Base-by-base conservation (phyloP, 2,329 filamentous ascomycete genomes). In the Ophiostoma sp. region DNA sequence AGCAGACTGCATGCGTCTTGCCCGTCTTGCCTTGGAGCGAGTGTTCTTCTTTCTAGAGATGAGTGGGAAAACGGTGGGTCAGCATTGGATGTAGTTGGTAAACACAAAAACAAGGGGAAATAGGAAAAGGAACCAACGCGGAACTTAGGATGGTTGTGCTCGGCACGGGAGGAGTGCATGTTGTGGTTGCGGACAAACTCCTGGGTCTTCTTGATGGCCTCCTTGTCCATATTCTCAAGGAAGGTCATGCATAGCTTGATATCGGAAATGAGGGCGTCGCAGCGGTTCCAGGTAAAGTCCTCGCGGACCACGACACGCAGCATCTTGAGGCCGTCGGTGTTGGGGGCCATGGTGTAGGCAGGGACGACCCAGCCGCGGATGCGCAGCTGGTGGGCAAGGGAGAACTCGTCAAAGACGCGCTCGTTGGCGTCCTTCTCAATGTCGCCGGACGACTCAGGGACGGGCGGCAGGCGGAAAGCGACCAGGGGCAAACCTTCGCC, bases 321-420 rank as follows among this genome's bases (percentile, higher is more conserved):
- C 88, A 98, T 91, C 87, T 97, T 97, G 79, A 98, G 87, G 76
- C 90, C 85, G 72, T 93, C 86, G 22, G 93, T 94, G 80, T 97
- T 87, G 22, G 95, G 95, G 0, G 95, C 95, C 95, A 98, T 98
- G 52, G 95, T 98, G 84, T 98, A 98, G 0, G 95, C 95, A 0
- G 95, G 95, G 0, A 98, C 93, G 39, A 98, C 92, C 95, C 95
- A 98, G 59, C 93, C 93, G 45, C 94, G 89, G 76, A 93, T 90
- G 70, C 95, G 92, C 33, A 98, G 88, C 82, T 94, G 92, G 80
- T 97, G 94, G 0, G 95, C 95, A 55, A 94, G 84, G 0, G 91
- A 87, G 75, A 94, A 95, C 82, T 95, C 92, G 78, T 94, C 91
- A 78, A 89, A 94, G 70, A 86, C 82, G 33, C 86, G 85, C 75